Base-by-base conservation (phyloP, 345 rosid species). In the Citrus hindsii region DNA sequence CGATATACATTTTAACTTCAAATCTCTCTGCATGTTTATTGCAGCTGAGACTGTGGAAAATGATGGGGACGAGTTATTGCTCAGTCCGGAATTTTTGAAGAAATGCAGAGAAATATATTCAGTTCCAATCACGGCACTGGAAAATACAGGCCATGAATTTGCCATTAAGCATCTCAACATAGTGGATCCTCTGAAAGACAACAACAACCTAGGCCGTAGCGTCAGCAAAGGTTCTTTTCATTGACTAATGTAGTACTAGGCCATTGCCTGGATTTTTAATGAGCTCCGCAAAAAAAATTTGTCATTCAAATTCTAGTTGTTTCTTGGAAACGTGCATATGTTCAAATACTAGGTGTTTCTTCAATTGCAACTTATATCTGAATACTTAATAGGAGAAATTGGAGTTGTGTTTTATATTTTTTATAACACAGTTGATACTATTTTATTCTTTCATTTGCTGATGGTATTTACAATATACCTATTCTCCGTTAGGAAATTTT, bases 121-220 rank as follows among this genome's bases (percentile, higher is more conserved):
- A 21, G 83, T 82, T 25, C 88, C 92, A 37, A 72, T 76, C 19
- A 87, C 74, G 65, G 76, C 83, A 64, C 74, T 66, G 16, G 91
- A 91, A 81, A 74, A 74, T 64, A 77, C 81, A 33, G 80, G 84
- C 73, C 69, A 71, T 48, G 85, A 67, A 35, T 96, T 94, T 78
- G 88, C 85, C 74, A 73, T 81, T 67, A 94, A 86, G 87, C 85
- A 88, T 84, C 82, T 96, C 61, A 96, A 92, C 83, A 89, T 96
- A 69, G 61, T 96, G 70, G 99, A 94, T 89, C 98, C 99, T 78
- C 76, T 94, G 68, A 92, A 86, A 77, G 89, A 84, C 75, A 88
- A 82, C 84, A 96, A 95, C 86, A 95, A 95, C 87, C 90, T 95
- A 12, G 98, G 98, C 22, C 97, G 93, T 63, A 92, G 99, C 79